A percentile compares a stretch with the other conserved stretches of the same genome.
phyloP scores from a whole-genome alignment of 768 basidiomycete genomes.

The Lentinula guzmanii region DNA sequence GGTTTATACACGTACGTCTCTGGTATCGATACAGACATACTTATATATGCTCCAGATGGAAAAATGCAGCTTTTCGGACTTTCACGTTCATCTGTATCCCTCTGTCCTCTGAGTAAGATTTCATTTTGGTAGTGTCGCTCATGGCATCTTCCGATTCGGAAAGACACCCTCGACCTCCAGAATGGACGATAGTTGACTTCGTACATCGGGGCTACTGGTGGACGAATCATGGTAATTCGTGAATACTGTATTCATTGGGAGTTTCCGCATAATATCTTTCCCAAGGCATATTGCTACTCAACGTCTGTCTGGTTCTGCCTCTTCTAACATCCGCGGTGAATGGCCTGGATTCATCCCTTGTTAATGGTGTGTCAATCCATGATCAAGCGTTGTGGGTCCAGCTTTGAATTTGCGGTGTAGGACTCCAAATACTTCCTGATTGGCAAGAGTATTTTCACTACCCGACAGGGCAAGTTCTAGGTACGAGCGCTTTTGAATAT shows the following conservation, averaged over 20 bases:
- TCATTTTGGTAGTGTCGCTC: not conserved
- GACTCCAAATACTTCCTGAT: slow-evolving; percentile 60
- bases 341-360: slow-evolving; percentile 63
- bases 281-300: slow-evolving; percentile 47
- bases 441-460: slow-evolving; percentile 54
- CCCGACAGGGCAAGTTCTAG: slow-evolving; percentile 47
- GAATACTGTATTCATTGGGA: not conserved
- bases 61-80: not conserved
- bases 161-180: slow-evolving; percentile 25
- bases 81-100: not conserved
- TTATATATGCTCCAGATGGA: not conserved
- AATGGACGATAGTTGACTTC: slow-evolving; percentile 54
- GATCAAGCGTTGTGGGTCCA: not conserved
- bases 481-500: slow-evolving; percentile 19
- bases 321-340: slow-evolving; percentile 62
- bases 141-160: not conserved
- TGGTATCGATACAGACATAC: not conserved
- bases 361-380: slow-evolving; percentile 34
- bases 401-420: slow-evolving; percentile 24
- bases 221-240: slow-evolving; percentile 45
- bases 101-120: not conserved
- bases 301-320: slow-evolving; percentile 54
- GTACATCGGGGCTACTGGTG: slow-evolving; percentile 58
- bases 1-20: not conserved
- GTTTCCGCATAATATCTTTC: not conserved